Evolutionary conservation across 441 rosid species (phyloP).

Genomic region (Cnidoscolus chayamansa): DNA sequence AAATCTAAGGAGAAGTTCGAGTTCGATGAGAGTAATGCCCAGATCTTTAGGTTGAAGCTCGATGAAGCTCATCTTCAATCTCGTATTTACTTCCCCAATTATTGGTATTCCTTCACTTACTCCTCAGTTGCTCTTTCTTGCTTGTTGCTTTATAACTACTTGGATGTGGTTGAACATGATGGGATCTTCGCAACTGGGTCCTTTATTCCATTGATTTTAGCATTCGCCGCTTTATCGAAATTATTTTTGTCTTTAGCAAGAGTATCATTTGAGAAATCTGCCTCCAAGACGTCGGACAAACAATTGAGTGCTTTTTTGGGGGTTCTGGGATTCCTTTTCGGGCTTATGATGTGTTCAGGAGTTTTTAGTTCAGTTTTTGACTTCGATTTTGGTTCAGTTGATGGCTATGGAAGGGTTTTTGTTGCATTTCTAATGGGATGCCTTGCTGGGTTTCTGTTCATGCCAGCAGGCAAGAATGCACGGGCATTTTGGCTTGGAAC

Average conservation of each 20-base stretch:
- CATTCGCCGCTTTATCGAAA: slow-evolving; percentile 41
- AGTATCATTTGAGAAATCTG: slow-evolving; percentile 70
- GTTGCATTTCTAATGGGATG: slow-evolving; percentile 60
- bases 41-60: slow-evolving; percentile 86
- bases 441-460: slow-evolving; percentile 52
- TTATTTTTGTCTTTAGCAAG: slow-evolving; percentile 44
- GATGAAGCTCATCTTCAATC: slow-evolving; percentile 73
- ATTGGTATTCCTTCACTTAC: slow-evolving; percentile 43
- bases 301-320: slow-evolving; percentile 53
- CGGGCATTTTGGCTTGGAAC: slow-evolving; percentile 90
- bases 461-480: slow-evolving; percentile 73
- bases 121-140: slow-evolving; percentile 44
- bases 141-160: slow-evolving; percentile 39
- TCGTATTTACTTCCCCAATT: slow-evolving; percentile 57
- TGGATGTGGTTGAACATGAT: slow-evolving; percentile 28
- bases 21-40: slow-evolving; percentile 88
- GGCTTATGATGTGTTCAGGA: slow-evolving; percentile 49
- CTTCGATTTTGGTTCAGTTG: slow-evolving; percentile 52
- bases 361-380: slow-evolving; percentile 43
- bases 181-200: slow-evolving; percentile 51
- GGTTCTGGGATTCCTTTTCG: slow-evolving; percentile 52
- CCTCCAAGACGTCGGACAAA: slow-evolving; percentile 78
- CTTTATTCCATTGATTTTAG: slow-evolving; percentile 53
- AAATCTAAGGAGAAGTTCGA: slow-evolving; percentile 74
- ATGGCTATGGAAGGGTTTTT: slow-evolving; percentile 47